Evolutionary conservation across 306 rosid genomes (phyloP).

Genomic region (Styphnolobium japonicum): DNA sequence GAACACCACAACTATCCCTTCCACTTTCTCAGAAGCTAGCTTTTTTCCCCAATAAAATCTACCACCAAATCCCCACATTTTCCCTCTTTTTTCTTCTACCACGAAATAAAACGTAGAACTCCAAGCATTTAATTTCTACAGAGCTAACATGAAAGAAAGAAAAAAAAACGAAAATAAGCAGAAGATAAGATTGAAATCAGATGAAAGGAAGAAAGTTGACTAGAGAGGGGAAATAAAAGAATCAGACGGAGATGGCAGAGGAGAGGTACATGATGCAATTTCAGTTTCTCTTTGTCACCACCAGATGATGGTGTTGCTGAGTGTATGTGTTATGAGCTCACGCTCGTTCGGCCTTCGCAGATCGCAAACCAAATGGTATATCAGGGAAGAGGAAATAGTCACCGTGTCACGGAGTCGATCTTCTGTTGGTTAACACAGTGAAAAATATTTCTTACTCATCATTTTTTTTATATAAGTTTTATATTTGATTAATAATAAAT

Average conservation of each 20-base stretch:
- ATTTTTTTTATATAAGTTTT: no score
- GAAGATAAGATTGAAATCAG: not conserved
- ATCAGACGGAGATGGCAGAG: not conserved
- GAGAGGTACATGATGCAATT: not conserved
- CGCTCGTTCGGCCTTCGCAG: conserved; percentile 18
- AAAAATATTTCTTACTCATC: no score
- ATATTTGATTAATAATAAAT: no score
- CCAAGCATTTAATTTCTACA: not conserved
- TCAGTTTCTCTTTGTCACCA: not conserved
- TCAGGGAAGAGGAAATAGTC: no score
- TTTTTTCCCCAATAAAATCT: conserved; percentile 82
- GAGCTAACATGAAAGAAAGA: not conserved
- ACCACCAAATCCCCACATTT: conserved; percentile 97
- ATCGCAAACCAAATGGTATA: not conserved
- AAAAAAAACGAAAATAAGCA: not conserved
- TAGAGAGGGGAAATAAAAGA: not conserved
- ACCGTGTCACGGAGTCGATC: no score
- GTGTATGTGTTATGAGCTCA: conserved; percentile 3
- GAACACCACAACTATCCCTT: conserved; percentile 80
- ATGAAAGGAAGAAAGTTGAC: not conserved
- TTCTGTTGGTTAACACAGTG: not conserved
- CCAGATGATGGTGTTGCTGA: not conserved
- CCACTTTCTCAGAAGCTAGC: conserved; percentile 42
- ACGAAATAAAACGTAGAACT: not conserved
- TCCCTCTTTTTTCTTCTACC: conserved; percentile 5